Base-by-base conservation (phyloP, 2,329 filamentous ascomycete species). In the Hypocrella siamensis region DNA sequence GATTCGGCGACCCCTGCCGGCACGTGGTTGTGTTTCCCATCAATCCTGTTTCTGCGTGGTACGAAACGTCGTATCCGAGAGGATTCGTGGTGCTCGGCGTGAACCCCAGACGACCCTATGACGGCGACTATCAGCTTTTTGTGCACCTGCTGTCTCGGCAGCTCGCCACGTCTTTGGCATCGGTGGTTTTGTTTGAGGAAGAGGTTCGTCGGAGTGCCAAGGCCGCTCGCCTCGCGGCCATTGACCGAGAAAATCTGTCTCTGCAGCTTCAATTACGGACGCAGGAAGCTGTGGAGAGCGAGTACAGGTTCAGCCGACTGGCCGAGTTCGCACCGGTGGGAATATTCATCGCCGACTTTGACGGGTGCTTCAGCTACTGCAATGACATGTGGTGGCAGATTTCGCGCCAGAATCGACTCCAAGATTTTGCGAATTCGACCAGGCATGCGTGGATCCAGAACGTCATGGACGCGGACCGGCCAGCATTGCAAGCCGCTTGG, bases 291-390 rank as follows among this genome's bases (percentile, higher is more conserved):
- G 34, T 35, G 9, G 34, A 35, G 31, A 35, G 31, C 16, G 34
- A 35, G 24, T 35, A 35, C n/a, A 28, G 18, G 36, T 88, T 90
- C 47, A 83, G 79, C 2, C 66, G 79, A 27, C 83, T 88, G 77
- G 80, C 81, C 2, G 81, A 86, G 46, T 81, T 84, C 39, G 79
- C 79, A 1, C 82, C 81, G 0, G 81, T 86, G 1, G 82, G 82
- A 17, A 77, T 90, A 56, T 88, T 86, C 49, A 86, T 88, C 42
- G 79, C 80, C 14, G 69, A 84, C 44, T 64, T 70, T 1, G 52
- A 63, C 26, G 82, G 82, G 3, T 60, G 67, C 16, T 79, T 88
- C 42, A 80, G 68, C 5, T 88, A 35, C 18, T 35, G 34, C 18
- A 35, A 35, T 47, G 79, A 86, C 38, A 80, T 78, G 46, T 88